Base-by-base conservation (phyloP, 2,329 filamentous ascomycete species). In the Neospermospora avenae region DNA sequence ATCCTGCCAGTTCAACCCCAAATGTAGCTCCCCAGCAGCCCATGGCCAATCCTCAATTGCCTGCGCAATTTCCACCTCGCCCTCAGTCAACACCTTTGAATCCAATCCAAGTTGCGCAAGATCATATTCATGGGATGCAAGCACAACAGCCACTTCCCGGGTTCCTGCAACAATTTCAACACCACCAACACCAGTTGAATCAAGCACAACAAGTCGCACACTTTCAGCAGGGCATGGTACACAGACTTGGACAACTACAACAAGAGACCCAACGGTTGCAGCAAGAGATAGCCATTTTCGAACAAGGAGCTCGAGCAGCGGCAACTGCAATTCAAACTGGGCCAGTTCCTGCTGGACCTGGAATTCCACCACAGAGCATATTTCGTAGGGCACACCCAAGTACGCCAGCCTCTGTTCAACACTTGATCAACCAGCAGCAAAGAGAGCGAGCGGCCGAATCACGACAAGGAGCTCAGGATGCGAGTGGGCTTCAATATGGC, bases 201-300 rank as follows among this genome's bases (percentile, higher is more conserved):
- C 56, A 58, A 25, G 56, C 46, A 22, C 48, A 51, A 11, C 48
- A 51, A 37, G 48, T 51, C 35, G 48, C 48, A 16, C 48, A 51
- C 28, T 37, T 51, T 11, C 48, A 51, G 48, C 48, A 51, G 31
- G 48, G 31, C 18, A 51, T 51, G 48, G 48, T 51, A 16, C 48
- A 51, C 7, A 79, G 80, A 71, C 68, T 81, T 62, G 76, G 72
- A 22, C 78, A 78, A 46, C 69, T 80, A n/a, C 79, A 80, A 61
- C 73, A 76, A 28, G 79, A 82, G 55, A 77, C 77, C 7, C 74
- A 73, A 73, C 41, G 76, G 72, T 54, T 78, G 73, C 57, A 72
- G 75, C 53, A 73, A 74, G 56, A 77, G 73, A 65, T 71, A 62
- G 60, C 49, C 14, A 49, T 61, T 11, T 59, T 68, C 52, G 62